Percentiles rank a stretch among this genome's conserved stretches.
Evolutionary conservation across 805 yeast genomes (phyloP).

Genomic region (Candida pseudofarinosa): DNA sequence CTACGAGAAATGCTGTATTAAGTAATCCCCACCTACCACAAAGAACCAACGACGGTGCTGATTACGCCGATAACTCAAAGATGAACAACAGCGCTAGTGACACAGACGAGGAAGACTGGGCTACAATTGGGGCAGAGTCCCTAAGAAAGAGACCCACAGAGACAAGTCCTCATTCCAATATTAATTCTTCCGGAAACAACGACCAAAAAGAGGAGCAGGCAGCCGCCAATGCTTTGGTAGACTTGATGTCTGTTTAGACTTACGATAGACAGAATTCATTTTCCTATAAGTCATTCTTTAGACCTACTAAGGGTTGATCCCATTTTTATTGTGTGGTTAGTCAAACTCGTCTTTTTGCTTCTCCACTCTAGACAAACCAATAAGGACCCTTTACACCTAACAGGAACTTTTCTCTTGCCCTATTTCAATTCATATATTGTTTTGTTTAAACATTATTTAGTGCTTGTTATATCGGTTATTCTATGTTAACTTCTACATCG

Average conservation of each 20-base stretch:
- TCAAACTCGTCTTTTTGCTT: too few relatives aligned
- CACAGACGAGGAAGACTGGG: conserved; percentile 98
- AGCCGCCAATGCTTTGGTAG: conserved; percentile 66
- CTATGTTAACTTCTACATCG: not conserved
- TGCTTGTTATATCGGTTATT: not conserved
- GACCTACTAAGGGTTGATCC: too few relatives aligned
- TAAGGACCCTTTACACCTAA: too few relatives aligned
- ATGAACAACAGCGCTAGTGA: conserved; percentile 35
- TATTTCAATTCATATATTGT: not conserved
- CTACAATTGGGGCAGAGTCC: conserved; percentile 74
- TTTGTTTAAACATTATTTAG: not conserved
- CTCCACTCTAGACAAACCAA: too few relatives aligned
- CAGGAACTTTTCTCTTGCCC: too few relatives aligned
- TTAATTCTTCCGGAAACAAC: conserved; percentile 3
- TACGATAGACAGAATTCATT: not conserved
- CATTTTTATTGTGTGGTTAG: too few relatives aligned
- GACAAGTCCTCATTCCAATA: conserved; percentile 8
- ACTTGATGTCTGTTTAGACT: conserved; percentile 37
- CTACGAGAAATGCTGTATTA: not conserved
- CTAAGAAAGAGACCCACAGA: conserved; percentile 36
- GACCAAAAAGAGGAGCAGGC: conserved; percentile 39
- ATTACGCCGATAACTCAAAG: not conserved
- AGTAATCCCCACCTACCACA: not conserved
- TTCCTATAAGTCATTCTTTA: too few relatives aligned
- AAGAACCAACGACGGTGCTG: not conserved